Evolutionary conservation across 1,284 basidiomycete genomes (phyloP), one percentile per base, ranked within the genome.

Genomic region (Quambalaria eucalypti): DNA sequence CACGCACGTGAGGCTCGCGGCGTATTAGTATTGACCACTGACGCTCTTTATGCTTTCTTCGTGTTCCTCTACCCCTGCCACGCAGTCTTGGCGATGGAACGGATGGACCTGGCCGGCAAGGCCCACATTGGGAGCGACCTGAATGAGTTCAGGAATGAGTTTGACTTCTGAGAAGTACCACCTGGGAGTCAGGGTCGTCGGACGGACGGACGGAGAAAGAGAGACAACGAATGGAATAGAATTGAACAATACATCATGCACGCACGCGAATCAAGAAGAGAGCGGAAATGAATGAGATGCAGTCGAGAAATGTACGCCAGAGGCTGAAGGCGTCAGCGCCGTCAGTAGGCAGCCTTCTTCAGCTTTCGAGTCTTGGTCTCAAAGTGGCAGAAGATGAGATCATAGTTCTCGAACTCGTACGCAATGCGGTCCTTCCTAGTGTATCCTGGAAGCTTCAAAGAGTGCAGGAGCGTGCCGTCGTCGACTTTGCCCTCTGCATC

Each of bases 401-500:
- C 89, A 77, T 97, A 98, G 51, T 87, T 89, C 51, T 88, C 88
- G 75, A 97, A 92, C 77, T 95, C 91, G 80, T 98, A 98, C 73
- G 93, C 88, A 77, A 98, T 98, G 76, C 95, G 88, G 79, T 97
- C 93, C 54, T 88, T 93, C 64, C 91, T 81, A 66, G 74, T 76
- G 68, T 80, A 82, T 4, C 66, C 62, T 12, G 54, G 51, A 36
- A 75, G 47, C 28, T 58, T 52, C 7, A 75, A 56, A 0, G 61
- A 50, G 46, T 71, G 69, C 28, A 73, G 61, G 65, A 77, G 66
- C 19, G 68, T 66, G 55, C 66, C 75, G 50, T 64, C 68, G 23
- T 53, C 56, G 6, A 61, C 57, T n/a, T 40, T 26, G 10, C 28
- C 38, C 56, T 55, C 38, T 48, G 51, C 61, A 59, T 82, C 78